Evolutionary conservation across 441 rosid genomes (phyloP), one percentile per base, ranked within the genome.

Genomic region (Theobroma grandiflorum): DNA sequence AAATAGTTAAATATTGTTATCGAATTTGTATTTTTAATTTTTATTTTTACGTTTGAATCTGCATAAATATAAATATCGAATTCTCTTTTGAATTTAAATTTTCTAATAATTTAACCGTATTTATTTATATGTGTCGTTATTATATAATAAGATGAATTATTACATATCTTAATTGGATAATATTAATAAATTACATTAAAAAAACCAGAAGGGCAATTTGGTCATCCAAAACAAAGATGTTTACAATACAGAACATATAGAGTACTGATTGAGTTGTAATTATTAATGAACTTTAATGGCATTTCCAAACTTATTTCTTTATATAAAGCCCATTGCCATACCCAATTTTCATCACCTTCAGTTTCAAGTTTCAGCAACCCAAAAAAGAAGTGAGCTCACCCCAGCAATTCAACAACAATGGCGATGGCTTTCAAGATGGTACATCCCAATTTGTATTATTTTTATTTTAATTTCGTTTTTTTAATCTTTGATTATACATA

Each of bases 391-490:
- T n/a, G 59, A 63, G 33, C 61, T 43, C n/a, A 47, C 72, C 35
- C 47, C 7, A 22, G 9, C 26, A 76, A 8, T 33, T 53, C 52
- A 85, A 62, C 91, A 88, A 72, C 83, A 84, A 95, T 94, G 99
- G 99, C 99, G 35, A 95, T 93, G 99, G 98, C 99, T 87, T 94
- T 94, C 91, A 91, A 94, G 87, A 95, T 95, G 99, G 99, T 93
- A 83, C 3, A 57, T 14, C 7, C 5, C 31, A 12, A 5, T 74
- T 22, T 11, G n/a, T 12, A 4, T 12, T 1, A 15, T 18, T 20
- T 0, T n/a, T 12, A 31, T 57, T n/a, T 0, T 16, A 47, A 16
- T 6, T 22, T 64, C 10, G 0, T 9, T 6, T 57, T 3, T 6
- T 75, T 57, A 15, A 7, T 47, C 50, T 40, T 70, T 58, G 16